phyloP scores from a whole-genome alignment of 805 yeast species.

The Jamesozyma hellenica region DNA sequence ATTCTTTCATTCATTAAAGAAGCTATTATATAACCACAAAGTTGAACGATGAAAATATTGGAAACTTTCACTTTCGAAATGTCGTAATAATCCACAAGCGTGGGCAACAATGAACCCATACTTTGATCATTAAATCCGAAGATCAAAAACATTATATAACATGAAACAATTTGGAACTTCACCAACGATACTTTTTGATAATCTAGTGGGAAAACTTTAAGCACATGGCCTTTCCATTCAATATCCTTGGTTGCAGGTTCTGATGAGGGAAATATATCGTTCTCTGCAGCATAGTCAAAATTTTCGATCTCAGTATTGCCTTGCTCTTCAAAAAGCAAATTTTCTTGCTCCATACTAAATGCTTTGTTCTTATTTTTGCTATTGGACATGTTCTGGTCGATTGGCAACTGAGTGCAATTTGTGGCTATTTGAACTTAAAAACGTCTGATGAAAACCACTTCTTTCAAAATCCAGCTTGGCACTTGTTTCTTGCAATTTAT shows the following conservation, averaged over 20 bases:
- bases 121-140: conserved; percentile 30
- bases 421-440: too few relatives aligned
- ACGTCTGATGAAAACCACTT: too few relatives aligned
- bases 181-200: conserved; percentile 21
- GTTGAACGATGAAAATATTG: conserved; percentile 24
- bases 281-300: not conserved
- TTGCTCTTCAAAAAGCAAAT: too few relatives aligned
- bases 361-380: too few relatives aligned
- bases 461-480: too few relatives aligned
- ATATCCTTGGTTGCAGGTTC: conserved; percentile 8
- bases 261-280: not conserved
- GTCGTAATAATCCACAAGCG: conserved; percentile 20
- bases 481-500: too few relatives aligned
- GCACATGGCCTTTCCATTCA: conserved; percentile 20
- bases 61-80: conserved; percentile 22
- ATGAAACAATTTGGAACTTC: conserved; percentile 21
- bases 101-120: conserved; percentile 28
- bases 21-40: conserved; percentile 25
- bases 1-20: conserved; percentile 24
- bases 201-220: conserved; percentile 22
- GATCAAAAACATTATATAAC: conserved; percentile 22
- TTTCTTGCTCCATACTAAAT: too few relatives aligned
- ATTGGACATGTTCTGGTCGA: too few relatives aligned
- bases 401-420: too few relatives aligned
- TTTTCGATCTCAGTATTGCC: too few relatives aligned